A percentile compares a stretch with the other conserved stretches of the same genome.
These are phyloP conservation scores for Sordariomycetes sp. DNA, from an alignment of 2,329 filamentous ascomycete species.

Conservation along the genomic window DNA sequence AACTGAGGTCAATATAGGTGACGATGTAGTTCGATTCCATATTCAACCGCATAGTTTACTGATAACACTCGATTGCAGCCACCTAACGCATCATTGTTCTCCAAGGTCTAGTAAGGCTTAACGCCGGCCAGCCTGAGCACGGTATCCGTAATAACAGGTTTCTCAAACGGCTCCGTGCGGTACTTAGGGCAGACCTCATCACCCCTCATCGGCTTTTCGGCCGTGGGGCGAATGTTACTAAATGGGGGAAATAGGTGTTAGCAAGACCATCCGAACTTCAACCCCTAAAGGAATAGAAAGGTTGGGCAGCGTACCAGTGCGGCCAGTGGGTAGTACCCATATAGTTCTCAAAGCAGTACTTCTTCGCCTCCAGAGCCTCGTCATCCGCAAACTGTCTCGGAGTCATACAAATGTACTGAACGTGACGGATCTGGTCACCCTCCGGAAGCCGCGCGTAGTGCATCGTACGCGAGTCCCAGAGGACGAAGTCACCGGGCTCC, in stretches of 20 bases:
- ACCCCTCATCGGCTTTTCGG: constrained; percentile 21
- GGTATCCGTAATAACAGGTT: constrained; percentile 14
- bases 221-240: constrained; percentile 22
- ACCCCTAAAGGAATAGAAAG: constrained; percentile 12
- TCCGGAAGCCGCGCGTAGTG: constrained; percentile 27
- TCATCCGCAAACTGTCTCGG: constrained; percentile 20
- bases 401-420: constrained; percentile 25
- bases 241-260: background rate
- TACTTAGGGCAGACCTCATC: constrained; percentile 23
- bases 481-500: constrained; percentile 16
- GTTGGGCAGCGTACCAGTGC: constrained; percentile 11
- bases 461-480: constrained; percentile 35
- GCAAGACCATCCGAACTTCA: constrained; percentile 13
- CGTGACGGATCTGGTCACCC: constrained; percentile 21
- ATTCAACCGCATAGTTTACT: too few relatives aligned
- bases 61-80: too few relatives aligned
- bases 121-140: constrained; percentile 16
- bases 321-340: constrained; percentile 20
- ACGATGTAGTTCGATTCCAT: too few relatives aligned
- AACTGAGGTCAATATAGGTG: too few relatives aligned
- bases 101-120: constrained; percentile 7
- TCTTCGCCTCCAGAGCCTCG: constrained; percentile 15
- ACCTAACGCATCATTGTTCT: too few relatives aligned
- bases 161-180: constrained; percentile 15
- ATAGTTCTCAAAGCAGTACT: constrained; percentile 14